Conservation (phyloP, 768 basidiomycete species). For the Leccinum incarnatum region DNA sequence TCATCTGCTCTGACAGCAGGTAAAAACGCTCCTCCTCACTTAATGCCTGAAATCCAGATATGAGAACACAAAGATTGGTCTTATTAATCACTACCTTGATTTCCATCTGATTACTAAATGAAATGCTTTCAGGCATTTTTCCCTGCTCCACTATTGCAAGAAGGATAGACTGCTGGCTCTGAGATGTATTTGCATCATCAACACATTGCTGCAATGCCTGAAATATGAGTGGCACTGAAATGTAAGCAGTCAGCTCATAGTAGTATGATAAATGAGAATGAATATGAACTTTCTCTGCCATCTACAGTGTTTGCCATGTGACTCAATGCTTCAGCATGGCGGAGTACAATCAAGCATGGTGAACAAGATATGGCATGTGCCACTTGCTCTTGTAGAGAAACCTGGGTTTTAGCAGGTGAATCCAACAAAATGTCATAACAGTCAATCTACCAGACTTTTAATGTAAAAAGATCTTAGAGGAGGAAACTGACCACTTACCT, state of each 20-base stretch:
- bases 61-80: neutral
- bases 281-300: conserved; percentile 51
- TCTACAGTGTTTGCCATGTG: conserved; percentile 59
- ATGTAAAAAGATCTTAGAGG: neutral
- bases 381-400: conserved; percentile 64
- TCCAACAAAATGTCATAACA: conserved; percentile 85
- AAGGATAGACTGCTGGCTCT: conserved; percentile 71
- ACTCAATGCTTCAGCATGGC: conserved; percentile 77
- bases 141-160: conserved; percentile 69
- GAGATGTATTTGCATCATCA: conserved; percentile 51
- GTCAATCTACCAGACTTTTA: conserved; percentile 57
- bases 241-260: neutral
- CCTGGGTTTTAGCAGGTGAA: conserved; percentile 71
- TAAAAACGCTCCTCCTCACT: conserved; percentile 69
- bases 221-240: conserved; percentile 56
- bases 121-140: conserved; percentile 58
- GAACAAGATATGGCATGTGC: conserved; percentile 76
- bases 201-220: conserved; percentile 64
- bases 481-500: conserved; percentile 42
- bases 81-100: conserved; percentile 54
- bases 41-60: conserved; percentile 56
- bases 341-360: conserved; percentile 81
- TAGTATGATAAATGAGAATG: neutral
- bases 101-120: conserved; percentile 84
- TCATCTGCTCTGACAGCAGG: conserved; percentile 45